phyloP scores from a whole-genome alignment of 352 stramenopile species.

The Phytopythium mirpurense region DNA sequence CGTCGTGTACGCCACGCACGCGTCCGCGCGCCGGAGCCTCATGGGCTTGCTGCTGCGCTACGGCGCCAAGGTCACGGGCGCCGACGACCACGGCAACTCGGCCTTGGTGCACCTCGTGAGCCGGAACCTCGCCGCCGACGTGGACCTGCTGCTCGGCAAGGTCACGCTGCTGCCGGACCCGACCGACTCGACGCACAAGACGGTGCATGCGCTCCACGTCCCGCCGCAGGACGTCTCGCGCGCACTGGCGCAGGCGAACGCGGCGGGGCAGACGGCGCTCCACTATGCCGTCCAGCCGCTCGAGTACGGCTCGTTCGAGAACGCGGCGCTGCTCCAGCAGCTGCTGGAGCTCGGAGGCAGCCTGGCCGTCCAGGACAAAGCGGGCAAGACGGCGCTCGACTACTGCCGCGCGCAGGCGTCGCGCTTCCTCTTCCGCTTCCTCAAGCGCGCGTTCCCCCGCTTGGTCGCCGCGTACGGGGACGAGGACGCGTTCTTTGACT shows the following conservation, averaged over 20 bases:
- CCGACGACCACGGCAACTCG: conserved; percentile 52
- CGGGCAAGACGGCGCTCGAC: conserved; percentile 37
- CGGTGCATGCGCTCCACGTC: conserved; percentile 40
- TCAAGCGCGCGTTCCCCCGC: conserved; percentile 31
- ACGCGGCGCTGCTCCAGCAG: conserved; percentile 37
- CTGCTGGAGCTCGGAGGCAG: conserved; percentile 37
- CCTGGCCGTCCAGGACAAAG: conserved; percentile 28
- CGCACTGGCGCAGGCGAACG: conserved; percentile 37
- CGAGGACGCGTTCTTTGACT: conserved; percentile 20
- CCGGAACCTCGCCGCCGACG: conserved; percentile 41
- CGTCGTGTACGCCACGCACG: conserved; percentile 28
- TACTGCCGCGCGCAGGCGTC: conserved; percentile 52
- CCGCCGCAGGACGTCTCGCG: conserved; percentile 30
- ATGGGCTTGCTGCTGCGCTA: conserved; percentile 55
- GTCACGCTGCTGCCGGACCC: conserved; percentile 37
- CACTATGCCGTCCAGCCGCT: conserved; percentile 61
- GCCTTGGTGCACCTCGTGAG: conserved; percentile 56
- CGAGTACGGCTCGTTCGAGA: conserved; percentile 64
- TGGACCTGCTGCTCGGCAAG: conserved; percentile 39
- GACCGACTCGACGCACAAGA: conserved; percentile 19
- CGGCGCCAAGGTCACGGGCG: conserved; percentile 39
- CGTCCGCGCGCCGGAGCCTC: conserved; percentile 22
- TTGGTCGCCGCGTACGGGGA: conserved; percentile 19
- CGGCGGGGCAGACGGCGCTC: conserved; percentile 34
- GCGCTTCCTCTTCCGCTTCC: conserved; percentile 44